phyloP scores from a whole-genome alignment of 2,329 filamentous ascomycete genomes.

The Leptographium lundbergii region DNA sequence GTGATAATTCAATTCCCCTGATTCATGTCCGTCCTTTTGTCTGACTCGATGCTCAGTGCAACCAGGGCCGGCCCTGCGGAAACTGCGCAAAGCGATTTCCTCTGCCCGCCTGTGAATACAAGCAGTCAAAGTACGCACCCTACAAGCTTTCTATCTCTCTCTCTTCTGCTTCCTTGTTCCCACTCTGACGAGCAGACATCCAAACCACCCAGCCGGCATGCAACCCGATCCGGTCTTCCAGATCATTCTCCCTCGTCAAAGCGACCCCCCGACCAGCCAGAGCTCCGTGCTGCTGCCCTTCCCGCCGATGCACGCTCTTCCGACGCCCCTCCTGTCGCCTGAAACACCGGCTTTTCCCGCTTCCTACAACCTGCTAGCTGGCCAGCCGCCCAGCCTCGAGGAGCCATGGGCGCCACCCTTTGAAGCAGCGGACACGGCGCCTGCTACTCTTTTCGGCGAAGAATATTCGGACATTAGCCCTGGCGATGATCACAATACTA shows the following conservation, averaged over 20 bases:
- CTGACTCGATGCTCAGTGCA: slow-evolving; percentile 26
- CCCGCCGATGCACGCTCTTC: not conserved
- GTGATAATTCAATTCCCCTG: slow-evolving; percentile 14
- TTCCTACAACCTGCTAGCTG: not conserved
- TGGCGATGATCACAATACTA: not conserved
- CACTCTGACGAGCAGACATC: slow-evolving; percentile 1
- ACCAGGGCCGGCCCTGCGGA: slow-evolving; percentile 39
- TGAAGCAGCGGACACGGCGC: not conserved
- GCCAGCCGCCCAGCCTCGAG: too few species aligned
- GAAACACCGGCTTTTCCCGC: not conserved
- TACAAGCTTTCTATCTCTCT: not conserved
- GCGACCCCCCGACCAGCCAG: not conserved
- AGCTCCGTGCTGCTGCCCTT: not conserved
- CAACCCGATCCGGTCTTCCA: slow-evolving; percentile 15
- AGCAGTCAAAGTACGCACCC: slow-evolving; percentile 8
- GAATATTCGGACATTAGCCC: not conserved
- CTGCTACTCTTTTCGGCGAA: not conserved
- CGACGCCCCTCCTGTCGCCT: not conserved
- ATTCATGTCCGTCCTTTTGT: not conserved
- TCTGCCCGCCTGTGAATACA: slow-evolving; percentile 37
- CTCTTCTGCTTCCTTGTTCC: not conserved
- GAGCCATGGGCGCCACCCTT: not conserved
- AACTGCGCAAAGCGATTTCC: slow-evolving; percentile 41
- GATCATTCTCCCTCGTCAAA: slow-evolving; percentile 11
- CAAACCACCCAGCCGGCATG: slow-evolving; percentile 1